These are phyloP conservation scores for Rosa multiflora DNA, from an alignment of 306 rosid genomes.

Conservation along the genomic window DNA sequence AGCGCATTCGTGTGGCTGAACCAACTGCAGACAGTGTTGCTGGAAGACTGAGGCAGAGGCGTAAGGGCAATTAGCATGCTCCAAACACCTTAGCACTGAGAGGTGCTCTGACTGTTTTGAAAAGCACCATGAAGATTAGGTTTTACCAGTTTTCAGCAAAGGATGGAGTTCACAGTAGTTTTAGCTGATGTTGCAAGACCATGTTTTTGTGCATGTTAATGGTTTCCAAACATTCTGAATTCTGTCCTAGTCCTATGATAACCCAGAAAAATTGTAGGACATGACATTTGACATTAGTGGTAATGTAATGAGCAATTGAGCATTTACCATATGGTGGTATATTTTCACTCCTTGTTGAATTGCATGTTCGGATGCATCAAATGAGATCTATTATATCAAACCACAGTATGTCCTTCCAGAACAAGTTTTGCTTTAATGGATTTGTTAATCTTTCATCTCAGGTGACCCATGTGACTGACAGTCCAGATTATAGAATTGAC, in stretches of 20 bases:
- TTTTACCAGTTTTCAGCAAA: neutral
- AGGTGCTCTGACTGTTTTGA: neutral
- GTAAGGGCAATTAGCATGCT: conserved; percentile 8
- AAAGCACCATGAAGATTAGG: neutral
- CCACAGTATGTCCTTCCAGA: neutral
- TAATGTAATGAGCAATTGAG: neutral
- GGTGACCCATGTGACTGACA: neutral
- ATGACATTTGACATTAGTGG: neutral
- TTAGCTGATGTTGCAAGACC: conserved; percentile 13
- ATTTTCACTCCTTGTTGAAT: neutral
- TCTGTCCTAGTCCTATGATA: conserved; percentile 6
- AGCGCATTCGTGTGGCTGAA: conserved; percentile 18
- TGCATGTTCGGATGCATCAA: neutral
- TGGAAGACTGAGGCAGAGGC: conserved; percentile 58
- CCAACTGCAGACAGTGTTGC: conserved; percentile 33
- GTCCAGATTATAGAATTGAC: neutral
- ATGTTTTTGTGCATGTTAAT: conserved; percentile 2
- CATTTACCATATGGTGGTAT: neutral
- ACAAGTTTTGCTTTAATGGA: neutral
- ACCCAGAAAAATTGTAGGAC: neutral
- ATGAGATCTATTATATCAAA: neutral
- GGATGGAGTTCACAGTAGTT: neutral
- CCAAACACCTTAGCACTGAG: neutral
- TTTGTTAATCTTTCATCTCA: neutral
- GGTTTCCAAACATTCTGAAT: conserved; percentile 1